Base-by-base conservation (phyloP, 768 basidiomycete genomes). In the Kwoniella sp. region DNA sequence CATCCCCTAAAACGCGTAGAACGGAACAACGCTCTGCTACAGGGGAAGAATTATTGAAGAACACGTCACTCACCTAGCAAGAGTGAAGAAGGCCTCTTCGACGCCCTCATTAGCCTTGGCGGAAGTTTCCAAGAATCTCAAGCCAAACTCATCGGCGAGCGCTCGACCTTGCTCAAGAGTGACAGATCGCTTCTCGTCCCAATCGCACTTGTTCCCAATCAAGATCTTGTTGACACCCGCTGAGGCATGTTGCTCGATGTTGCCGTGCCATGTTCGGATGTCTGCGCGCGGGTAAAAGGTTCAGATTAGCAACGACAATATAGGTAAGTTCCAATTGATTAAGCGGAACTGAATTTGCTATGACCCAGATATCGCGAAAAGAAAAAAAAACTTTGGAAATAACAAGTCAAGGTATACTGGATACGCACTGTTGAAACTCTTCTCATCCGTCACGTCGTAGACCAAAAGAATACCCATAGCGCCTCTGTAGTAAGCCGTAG, bases 211-310 rank as follows among this genome's bases (percentile, higher is more conserved):
- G 84, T 99, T 99, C 40, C 96, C 96, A 69, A 98, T 91, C 56
- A 98, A 87, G 65, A 99, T 91, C 87, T 98, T 98, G 87, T 98
- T 98, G 68, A 98, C 96, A 37, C 92, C 93, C 70, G 98, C 92
- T 1, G 95, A 96, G 37, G 96, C 96, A 79, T 98, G 94, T 79
- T 97, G 95, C 81, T 98, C 96, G 69, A 98, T 93, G 80, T 97
- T 97, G 36, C 89, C 82, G 81, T 97, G 91, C 96, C 96, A 98
- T 69, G 92, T 95, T 70, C 93, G 91, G 81, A 98, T 94, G 83
- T 98, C 95, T 97, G 76, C 47, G 17, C 5, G 22, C 15, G 9
- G 5, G 17, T 24, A 9, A 49, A 33, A 5, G 33, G 13, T 6
- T 33, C 33, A 13, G 13, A 33, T 33, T 5, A 25, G n/a, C n/a